Conservation (phyloP, 345 rosid genomes). For the Ricinus communis region DNA sequence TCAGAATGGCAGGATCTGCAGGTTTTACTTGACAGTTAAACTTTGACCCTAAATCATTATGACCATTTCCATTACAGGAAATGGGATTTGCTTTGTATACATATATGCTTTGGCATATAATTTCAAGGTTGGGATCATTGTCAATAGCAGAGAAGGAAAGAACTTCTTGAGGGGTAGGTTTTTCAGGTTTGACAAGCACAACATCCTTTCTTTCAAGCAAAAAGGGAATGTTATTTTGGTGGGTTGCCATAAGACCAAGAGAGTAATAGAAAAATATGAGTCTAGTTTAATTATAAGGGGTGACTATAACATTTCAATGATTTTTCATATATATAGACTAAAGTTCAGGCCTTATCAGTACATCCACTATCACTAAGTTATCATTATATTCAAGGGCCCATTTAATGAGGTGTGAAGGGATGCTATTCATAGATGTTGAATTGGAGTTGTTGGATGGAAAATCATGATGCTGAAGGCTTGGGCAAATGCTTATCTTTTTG, state of each 20-base stretch:
- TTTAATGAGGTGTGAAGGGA: not conserved
- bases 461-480: conserved; percentile 1
- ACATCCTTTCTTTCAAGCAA: conserved; percentile 27
- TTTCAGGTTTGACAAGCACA: conserved; percentile 44
- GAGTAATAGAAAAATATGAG: not conserved
- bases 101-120: conserved; percentile 46
- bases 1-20: conserved; percentile 37
- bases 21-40: conserved; percentile 11
- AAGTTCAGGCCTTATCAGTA: not conserved
- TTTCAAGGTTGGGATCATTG: conserved; percentile 45
- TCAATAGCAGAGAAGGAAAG: conserved; percentile 58
- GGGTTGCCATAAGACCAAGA: conserved; percentile 23
- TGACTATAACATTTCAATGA: not conserved
- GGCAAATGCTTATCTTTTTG: not conserved
- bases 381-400: not conserved
- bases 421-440: conserved; percentile 3
- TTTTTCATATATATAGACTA: not conserved
- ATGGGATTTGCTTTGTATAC: conserved; percentile 31
- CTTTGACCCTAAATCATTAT: not conserved
- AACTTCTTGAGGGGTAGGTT: conserved; percentile 40
- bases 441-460: not conserved
- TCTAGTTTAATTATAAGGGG: not conserved
- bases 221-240: conserved; percentile 8
- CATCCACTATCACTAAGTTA: not conserved
- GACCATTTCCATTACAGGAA: not conserved